A percentile compares a stretch with the other conserved stretches of the same genome.
Conservation (phyloP, 1,284 basidiomycete species). For the Athelia psychrophila region DNA sequence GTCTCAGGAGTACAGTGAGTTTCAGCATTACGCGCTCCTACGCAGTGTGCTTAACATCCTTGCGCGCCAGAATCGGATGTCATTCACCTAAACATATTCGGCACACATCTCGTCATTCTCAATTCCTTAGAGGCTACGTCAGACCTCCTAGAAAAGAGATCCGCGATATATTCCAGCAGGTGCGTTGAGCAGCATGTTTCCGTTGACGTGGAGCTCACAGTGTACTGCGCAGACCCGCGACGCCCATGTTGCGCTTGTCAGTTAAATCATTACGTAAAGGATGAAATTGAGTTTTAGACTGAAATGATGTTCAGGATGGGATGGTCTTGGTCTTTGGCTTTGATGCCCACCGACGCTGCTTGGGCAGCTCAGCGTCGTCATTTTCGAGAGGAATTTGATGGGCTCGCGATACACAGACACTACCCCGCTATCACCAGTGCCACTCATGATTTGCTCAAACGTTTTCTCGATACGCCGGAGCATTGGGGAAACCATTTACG, state of each 20-base stretch:
- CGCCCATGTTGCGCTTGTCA: no score
- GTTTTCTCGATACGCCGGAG: constrained; percentile 22
- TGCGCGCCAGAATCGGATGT: constrained; percentile 31
- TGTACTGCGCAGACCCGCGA: no score
- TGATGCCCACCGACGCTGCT: constrained; percentile 16
- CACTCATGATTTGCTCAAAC: constrained; percentile 16
- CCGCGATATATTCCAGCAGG: constrained; percentile 38
- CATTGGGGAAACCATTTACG: constrained; percentile 21
- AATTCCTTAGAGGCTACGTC: constrained; percentile 30
- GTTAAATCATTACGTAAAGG: no score
- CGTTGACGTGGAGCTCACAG: no score
- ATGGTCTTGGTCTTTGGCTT: neutral
- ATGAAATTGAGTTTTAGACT: no score
- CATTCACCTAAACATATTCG: constrained; percentile 31
- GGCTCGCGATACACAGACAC: constrained; percentile 16
- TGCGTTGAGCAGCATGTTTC: constrained; percentile 11
- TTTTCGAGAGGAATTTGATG: constrained; percentile 9
- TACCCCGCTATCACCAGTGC: constrained; percentile 15
- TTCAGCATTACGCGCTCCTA: neutral
- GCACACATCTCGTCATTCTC: constrained; percentile 34
- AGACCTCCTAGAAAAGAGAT: constrained; percentile 38
- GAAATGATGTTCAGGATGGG: constrained; percentile 24
- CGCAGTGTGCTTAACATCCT: neutral
- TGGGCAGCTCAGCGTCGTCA: constrained; percentile 18
- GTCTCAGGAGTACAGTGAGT: constrained; percentile 25